Base-by-base conservation (phyloP, 805 yeast genomes). In the Candida tibetensis region DNA sequence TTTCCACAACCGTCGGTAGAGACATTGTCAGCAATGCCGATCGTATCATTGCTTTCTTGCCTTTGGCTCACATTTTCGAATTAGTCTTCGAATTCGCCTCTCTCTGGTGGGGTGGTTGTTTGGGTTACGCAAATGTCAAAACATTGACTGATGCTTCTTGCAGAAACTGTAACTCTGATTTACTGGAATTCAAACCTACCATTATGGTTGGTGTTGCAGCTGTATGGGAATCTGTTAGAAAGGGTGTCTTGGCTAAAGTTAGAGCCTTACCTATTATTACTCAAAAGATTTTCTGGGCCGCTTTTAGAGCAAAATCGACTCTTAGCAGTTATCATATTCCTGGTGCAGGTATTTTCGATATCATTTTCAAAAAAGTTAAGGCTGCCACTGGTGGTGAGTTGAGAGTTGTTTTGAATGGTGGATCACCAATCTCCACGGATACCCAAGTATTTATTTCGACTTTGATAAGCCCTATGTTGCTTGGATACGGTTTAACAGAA, bases 191-290 rank as follows among this genome's bases (percentile, higher is more conserved):
- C 66, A 74, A 80, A 61, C 99, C 99, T 42, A 85, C 96, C 4
- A 66, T 90, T 51, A 85, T 93, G 96, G 96, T 89, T 48, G 99
- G 96, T 64, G 99, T 93, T 40, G 97, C 97, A 13, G 96, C 98
- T 4, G 97, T 93, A 37, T 93, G 96, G 95, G 99, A 93, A 71
- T 75, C 84, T 27, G 87, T 93, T 44, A 84, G 90, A 64, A 93
- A 93, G 72, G 99, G 99, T 42, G 84, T 93, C 42, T 44, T 87
- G 41, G 77, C 77, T 39, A 89, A 90, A 67, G 77, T 93, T 48
- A 69, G 72, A 48, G 75, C 79, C 53, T 72, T 73, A 53, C 84
- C 95, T 13, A 52, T 78, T 12, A 51, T 81, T 17, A 73, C 76
- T 22, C 95, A 88, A 66, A 85, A 78, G 60, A 55, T 91, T 31